Evolutionary conservation across 768 basidiomycete species (phyloP).

Genomic region (Boletus rubropictus): DNA sequence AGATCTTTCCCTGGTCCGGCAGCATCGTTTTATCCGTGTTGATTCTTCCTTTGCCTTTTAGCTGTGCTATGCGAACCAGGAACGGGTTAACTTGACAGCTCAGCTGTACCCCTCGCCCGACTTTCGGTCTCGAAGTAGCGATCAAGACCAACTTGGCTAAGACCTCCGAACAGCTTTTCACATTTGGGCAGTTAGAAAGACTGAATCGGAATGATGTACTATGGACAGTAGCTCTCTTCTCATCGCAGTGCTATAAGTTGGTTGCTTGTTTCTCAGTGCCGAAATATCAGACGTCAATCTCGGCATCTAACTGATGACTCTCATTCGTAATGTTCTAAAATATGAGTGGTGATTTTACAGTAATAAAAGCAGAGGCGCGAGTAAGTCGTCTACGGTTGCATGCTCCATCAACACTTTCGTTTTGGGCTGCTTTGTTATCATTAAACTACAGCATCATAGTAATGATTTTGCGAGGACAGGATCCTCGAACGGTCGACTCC

Average conservation of each 20-base stretch:
- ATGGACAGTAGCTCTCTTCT: not conserved
- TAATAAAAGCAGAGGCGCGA: not conserved
- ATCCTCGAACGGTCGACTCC: not conserved
- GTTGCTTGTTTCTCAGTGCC: not conserved
- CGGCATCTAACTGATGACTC: too few relatives aligned
- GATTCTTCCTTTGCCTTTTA: not conserved
- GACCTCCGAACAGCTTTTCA: constrained; percentile 16
- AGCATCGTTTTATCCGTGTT: not conserved
- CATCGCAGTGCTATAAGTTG: not conserved
- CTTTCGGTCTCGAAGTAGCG: constrained; percentile 13
- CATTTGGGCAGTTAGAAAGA: constrained; percentile 9
- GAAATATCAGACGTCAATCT: not conserved
- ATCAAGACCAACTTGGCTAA: constrained; percentile 21
- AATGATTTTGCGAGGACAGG: constrained; percentile 12
- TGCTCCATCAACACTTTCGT: not conserved
- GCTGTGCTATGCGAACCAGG: constrained; percentile 19
- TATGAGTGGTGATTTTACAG: too few relatives aligned
- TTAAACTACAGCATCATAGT: constrained; percentile 8
- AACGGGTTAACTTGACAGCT: constrained; percentile 16
- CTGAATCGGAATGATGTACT: not conserved
- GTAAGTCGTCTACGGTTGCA: not conserved
- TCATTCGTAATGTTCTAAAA: not conserved
- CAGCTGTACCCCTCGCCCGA: constrained; percentile 20
- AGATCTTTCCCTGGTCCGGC: not conserved
- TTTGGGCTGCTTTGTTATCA: not conserved